Evolutionary conservation across 441 rosid species (phyloP).

Genomic region (Populus hybrid): DNA sequence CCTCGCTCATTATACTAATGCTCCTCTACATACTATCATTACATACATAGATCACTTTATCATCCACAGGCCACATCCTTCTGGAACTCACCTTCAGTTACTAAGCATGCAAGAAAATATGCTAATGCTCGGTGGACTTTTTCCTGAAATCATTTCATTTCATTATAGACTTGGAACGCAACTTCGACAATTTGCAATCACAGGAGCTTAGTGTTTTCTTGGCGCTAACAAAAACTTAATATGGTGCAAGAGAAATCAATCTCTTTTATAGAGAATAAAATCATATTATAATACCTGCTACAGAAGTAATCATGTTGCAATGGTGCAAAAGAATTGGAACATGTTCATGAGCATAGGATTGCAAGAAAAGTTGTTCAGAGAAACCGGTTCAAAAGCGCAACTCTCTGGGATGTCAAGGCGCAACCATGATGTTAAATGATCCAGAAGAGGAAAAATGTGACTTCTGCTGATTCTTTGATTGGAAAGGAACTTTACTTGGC

Average conservation of each 20-base stretch:
- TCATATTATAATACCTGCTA: neutral
- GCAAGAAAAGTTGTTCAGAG: neutral
- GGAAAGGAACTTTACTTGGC: neutral
- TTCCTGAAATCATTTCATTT: neutral
- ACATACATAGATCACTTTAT: too few relatives aligned
- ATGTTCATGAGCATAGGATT: constrained; percentile 6
- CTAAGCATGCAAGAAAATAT: neutral
- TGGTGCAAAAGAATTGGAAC: constrained; percentile 11
- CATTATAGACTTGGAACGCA: neutral
- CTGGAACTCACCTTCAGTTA: neutral
- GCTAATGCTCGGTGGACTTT: neutral
- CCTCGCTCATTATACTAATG: too few relatives aligned
- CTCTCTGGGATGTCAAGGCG: neutral
- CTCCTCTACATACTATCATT: too few relatives aligned
- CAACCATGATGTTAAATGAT: neutral
- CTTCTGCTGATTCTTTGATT: constrained; percentile 11
- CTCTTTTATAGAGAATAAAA: neutral
- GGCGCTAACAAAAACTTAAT: neutral
- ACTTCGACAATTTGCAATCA: neutral
- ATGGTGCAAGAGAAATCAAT: neutral
- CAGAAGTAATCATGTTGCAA: neutral
- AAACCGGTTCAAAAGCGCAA: too few relatives aligned
- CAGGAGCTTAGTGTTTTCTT: neutral
- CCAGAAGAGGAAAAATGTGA: neutral
- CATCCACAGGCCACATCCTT: too few relatives aligned